These are phyloP conservation scores for Phaffia tasmanica DNA, from an alignment of 768 basidiomycete species.

Conservation along the genomic window DNA sequence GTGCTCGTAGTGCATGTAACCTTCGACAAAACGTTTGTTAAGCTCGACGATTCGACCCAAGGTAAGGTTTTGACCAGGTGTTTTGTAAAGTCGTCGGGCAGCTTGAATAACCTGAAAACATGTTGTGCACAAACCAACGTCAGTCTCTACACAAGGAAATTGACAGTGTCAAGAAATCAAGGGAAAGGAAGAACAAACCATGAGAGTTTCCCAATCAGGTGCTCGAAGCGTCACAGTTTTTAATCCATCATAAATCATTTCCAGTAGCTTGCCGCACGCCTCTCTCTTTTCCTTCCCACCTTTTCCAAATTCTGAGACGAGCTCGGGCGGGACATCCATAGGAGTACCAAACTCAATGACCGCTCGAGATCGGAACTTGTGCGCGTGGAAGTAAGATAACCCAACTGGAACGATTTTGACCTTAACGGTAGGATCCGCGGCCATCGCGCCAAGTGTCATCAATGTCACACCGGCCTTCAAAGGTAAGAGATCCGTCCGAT, in stretches of 20 bases:
- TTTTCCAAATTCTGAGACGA: slow-evolving; percentile 78
- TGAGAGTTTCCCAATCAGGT: slow-evolving; percentile 93
- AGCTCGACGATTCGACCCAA: slow-evolving; percentile 92
- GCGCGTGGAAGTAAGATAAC: slow-evolving; percentile 57
- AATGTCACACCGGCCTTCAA: slow-evolving; percentile 95
- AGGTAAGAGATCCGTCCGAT: slow-evolving; percentile 88
- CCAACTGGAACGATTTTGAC: slow-evolving; percentile 74
- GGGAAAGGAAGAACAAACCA: slow-evolving; percentile 48
- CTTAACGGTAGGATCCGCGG: slow-evolving; percentile 66
- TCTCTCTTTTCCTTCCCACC: slow-evolving; percentile 81
- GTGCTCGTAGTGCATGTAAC: slow-evolving; percentile 83
- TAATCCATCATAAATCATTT: slow-evolving; percentile 80
- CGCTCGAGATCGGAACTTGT: slow-evolving; percentile 85
- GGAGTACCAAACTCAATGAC: slow-evolving; percentile 94
- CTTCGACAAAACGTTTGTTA: slow-evolving; percentile 82
- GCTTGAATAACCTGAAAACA: slow-evolving; percentile 76
- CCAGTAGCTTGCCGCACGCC: slow-evolving; percentile 76
- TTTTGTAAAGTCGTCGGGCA: slow-evolving; percentile 80
- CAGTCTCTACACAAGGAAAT: not conserved
- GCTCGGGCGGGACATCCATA: slow-evolving; percentile 76
- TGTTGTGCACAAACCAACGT: not conserved
- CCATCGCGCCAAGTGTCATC: slow-evolving; percentile 98
- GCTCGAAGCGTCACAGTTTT: slow-evolving; percentile 93
- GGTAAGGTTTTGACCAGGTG: slow-evolving; percentile 85
- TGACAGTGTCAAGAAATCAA: not conserved